These are phyloP conservation scores for Saccharomyces pastorianus DNA, from an alignment of 1,139 yeast genomes.

Conservation along the genomic window DNA sequence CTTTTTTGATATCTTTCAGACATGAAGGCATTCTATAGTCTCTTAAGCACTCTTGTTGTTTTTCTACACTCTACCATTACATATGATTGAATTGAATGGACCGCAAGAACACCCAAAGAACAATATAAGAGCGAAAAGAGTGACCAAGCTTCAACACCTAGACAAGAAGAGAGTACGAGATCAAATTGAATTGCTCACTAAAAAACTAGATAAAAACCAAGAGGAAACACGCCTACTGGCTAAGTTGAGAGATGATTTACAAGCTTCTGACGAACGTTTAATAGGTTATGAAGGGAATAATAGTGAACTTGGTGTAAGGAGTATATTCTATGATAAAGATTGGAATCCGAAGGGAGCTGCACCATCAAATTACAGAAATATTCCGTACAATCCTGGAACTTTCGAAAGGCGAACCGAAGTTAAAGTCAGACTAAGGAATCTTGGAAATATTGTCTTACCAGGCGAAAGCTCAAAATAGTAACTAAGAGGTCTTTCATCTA, in stretches of 20 bases:
- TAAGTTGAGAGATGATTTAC: constrained; percentile 21
- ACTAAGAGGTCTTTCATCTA: no score
- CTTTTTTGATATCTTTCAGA: neutral
- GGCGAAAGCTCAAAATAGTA: neutral
- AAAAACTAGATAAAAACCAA: constrained; percentile 24
- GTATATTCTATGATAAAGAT: constrained; percentile 38
- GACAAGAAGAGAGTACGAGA: constrained; percentile 20
- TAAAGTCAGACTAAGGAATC: constrained; percentile 12
- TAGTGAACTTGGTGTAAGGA: constrained; percentile 26
- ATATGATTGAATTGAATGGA: constrained; percentile 2
- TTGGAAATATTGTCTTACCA: constrained; percentile 14
- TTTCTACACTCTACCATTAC: neutral
- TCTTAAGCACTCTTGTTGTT: neutral
- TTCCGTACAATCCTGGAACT: constrained; percentile 20
- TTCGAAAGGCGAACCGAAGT: constrained; percentile 13
- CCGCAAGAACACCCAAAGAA: constrained; percentile 1
- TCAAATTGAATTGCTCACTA: constrained; percentile 26
- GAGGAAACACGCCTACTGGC: constrained; percentile 13
- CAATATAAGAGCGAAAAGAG: constrained; percentile 2
- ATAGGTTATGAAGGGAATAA: constrained; percentile 3
- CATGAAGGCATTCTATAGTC: neutral
- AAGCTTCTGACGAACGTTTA: constrained; percentile 13
- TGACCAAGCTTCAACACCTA: constrained; percentile 17
- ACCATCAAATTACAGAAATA: constrained; percentile 26
- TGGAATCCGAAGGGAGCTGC: constrained; percentile 37